Base-by-base conservation (phyloP, 192 early-diverging fungal species). In the Diversispora epigaea region DNA sequence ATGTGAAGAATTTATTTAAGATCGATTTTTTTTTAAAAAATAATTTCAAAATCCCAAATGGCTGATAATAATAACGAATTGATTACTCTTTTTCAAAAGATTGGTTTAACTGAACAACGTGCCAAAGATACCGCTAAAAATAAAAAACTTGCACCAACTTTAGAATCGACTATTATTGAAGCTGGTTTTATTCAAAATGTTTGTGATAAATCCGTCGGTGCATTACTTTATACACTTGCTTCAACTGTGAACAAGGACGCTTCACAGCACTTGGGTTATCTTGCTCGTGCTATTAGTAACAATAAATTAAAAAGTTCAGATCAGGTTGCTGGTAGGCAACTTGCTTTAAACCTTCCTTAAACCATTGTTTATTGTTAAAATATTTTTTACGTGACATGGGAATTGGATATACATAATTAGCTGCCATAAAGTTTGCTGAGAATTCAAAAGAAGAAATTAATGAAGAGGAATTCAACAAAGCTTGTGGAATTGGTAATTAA, bases 91-190 rank as follows among this genome's bases (percentile, higher is more conserved):
- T 98, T 99, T 83, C 85, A 90, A 79, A 84, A 85, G 56, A 93
- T 98, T 75, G 98, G 98, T 14, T 86, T 99, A 44, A 89, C 90
- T 17, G 91, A 93, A 78, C 86, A 89, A 75, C 96, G 97, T 81
- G 98, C 96, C 72, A 93, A 93, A 80, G 95, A 98, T 77, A 95
- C 96, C 0, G 93, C 91, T 44, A 90, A 89, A 68, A 99, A 99
- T 86, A 99, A 98, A 82, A 98, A 98, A 82, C 84, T 99, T 10
- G 91, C 92, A 4, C 91, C 92, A 6, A 88, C 85, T 21, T 86
- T 99, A 44, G 85, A 89, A 69, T 77, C 68, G 40, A 84, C 91
- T n/a, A 92, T 97, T 66, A 75, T 81, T 50, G 89, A 89, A 56
- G 92, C 94, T 9, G 85, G 89, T 14, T 78, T 84, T 66, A 73